phyloP scores from a whole-genome alignment of 2,329 filamentous ascomycete genomes.

The Monosporascus sp. region DNA sequence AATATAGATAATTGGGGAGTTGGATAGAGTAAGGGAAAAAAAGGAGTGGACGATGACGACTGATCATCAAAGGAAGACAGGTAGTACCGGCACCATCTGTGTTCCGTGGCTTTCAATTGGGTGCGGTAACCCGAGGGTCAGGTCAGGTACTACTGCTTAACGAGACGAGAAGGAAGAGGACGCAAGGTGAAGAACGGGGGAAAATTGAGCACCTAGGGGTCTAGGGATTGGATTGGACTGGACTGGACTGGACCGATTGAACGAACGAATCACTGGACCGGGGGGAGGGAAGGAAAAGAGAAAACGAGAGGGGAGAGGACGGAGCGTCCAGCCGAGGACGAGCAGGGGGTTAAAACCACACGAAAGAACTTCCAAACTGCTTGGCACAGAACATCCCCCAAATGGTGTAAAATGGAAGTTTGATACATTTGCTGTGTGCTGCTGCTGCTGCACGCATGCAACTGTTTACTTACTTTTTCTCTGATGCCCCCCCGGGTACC shows the following conservation, averaged over 20 bases:
- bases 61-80: slow-evolving; percentile 1
- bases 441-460: no score
- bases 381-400: not conserved
- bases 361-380: not conserved
- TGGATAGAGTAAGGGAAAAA: not conserved
- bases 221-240: no score
- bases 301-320: not conserved
- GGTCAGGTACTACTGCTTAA: not conserved
- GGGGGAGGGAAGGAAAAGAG: not conserved
- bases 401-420: not conserved
- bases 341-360: not conserved
- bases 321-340: not conserved
- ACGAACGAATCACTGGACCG: not conserved
- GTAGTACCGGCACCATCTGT: not conserved
- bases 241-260: no score
- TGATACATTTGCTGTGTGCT: no score
- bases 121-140: not conserved
- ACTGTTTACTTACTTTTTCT: no score
- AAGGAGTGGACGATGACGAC: not conserved
- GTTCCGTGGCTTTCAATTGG: not conserved
- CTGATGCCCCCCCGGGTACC: no score
- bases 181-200: not conserved
- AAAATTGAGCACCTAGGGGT: no score
- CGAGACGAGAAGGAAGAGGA: not conserved
- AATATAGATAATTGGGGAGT: not conserved